Evolutionary conservation across 805 yeast genomes (phyloP).

Genomic region (Wickerhamiella alocasiicola): DNA sequence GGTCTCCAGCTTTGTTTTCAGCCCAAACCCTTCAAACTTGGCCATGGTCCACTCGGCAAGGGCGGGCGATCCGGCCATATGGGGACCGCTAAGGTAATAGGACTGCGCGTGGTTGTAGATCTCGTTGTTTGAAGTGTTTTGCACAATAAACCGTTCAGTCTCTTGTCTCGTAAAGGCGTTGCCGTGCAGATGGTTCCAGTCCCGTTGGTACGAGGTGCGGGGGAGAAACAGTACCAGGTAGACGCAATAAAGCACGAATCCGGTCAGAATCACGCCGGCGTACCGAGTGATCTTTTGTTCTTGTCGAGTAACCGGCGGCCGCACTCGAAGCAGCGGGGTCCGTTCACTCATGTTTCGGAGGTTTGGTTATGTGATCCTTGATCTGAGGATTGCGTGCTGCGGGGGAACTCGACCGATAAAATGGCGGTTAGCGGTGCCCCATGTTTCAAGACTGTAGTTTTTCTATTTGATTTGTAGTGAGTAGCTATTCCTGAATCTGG

Average conservation of each 20-base stretch:
- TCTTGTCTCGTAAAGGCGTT: conserved; percentile 13
- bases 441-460: no score
- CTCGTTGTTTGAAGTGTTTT: conserved; percentile 11
- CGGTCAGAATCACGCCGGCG: conserved; percentile 20
- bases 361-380: no score
- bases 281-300: conserved; percentile 17
- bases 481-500: no score
- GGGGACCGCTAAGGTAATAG: conserved; percentile 24
- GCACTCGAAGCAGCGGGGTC: conserved; percentile 12
- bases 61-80: conserved; percentile 29
- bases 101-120: conserved; percentile 14
- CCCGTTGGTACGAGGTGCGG: conserved; percentile 22
- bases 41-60: conserved; percentile 43
- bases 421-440: no score
- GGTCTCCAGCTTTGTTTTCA: conserved; percentile 39
- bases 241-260: conserved; percentile 16
- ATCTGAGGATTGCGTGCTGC: no score
- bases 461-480: no score
- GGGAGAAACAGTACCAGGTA: conserved; percentile 22
- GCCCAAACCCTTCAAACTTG: conserved; percentile 50
- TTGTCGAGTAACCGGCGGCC: background rate
- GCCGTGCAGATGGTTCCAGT: conserved; percentile 21
- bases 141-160: conserved; percentile 14
- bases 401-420: no score
- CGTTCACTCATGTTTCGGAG: conserved; percentile 10